Conservation (phyloP, 768 basidiomycete genomes). For the Auricularia sp. region DNA sequence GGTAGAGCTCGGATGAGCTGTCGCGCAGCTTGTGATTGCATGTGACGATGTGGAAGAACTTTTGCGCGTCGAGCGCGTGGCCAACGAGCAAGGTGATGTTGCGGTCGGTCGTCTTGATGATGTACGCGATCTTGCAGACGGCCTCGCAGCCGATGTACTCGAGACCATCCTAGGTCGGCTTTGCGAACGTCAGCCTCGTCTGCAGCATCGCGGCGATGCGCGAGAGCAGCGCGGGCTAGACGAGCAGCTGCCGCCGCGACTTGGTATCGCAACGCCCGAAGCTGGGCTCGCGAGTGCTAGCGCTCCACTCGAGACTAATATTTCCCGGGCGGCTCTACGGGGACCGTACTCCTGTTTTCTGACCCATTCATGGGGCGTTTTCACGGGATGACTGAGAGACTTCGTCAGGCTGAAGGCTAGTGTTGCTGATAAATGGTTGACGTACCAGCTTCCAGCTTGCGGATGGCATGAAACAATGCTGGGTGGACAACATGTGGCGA, state of each 20-base stretch:
- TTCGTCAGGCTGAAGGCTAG: too few species aligned
- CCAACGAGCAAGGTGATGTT: conserved; percentile 94
- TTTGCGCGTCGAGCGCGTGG: conserved; percentile 91
- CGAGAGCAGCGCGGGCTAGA: conserved; percentile 94
- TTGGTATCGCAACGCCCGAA: too few species aligned
- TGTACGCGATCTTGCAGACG: conserved; percentile 93
- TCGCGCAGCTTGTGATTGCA: conserved; percentile 95
- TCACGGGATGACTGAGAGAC: too few species aligned
- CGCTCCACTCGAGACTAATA: too few species aligned
- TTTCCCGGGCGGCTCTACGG: too few species aligned
- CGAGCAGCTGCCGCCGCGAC: conserved; percentile 38
- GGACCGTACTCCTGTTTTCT: too few species aligned
- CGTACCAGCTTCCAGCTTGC: too few species aligned
- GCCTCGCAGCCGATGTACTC: conserved; percentile 95
- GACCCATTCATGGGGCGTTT: too few species aligned
- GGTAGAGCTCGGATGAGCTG: conserved; percentile 81
- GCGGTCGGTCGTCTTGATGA: conserved; percentile 96
- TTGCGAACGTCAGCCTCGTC: conserved; percentile 62
- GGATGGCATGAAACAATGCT: too few species aligned
- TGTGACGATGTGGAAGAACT: conserved; percentile 98
- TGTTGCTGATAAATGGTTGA: too few species aligned
- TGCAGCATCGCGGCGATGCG: conserved; percentile 91
- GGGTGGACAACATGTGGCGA: too few species aligned
- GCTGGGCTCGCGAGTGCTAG: too few species aligned
- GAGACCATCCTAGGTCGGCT: conserved; percentile 87